Base-by-base conservation (phyloP, 148 eudicot genomes). In the Agrostemma githago region DNA sequence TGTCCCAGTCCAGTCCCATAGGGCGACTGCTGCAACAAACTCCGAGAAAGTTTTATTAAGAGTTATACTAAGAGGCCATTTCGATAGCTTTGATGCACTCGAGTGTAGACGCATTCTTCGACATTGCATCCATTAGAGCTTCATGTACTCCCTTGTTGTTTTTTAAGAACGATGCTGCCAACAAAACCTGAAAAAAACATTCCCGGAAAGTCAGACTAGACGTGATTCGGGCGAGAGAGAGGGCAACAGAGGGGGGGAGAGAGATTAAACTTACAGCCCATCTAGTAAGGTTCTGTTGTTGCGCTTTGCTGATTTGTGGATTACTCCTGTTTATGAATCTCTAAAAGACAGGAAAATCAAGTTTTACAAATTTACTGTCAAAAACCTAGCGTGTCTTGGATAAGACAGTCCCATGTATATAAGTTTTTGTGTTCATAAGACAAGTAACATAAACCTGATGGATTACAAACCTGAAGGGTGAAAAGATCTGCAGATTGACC, bases 401-500 rank as follows among this genome's bases (percentile, higher is more conserved):
- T 46, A 6, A 46, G 51, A 46, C 10, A 5, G 51, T 46, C 54
- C 12, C 54, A 48, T 48, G 7, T 48, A 48, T 48, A 48, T 48
- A 48, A 9, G 12, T 11, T 48, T 48, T 48, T 48, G 54, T 48
- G 54, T 1, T 48, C 54, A 8, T 5, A 8, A 48, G 54, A 48
- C 54, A 2, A 48, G 54, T 48, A 26, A 6, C 54, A 59, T 38
- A 15, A 7, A 5, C 14, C 67, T 20, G 39, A 54, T 3, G 17
- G 5, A 69, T 12, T n/a, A 14, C 81, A 71, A 41, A 94, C 98
- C 98, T 94, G 97, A 80, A 95, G 96, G 46, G 85, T 82, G 85
- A 90, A 95, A 74, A 92, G 98, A 82, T 95, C 98, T 39, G 93
- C 98, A 76, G 98, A 95, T 84, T 95, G 98, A 65, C 97, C 98